Evolutionary conservation across 805 yeast genomes (phyloP), one percentile per base, ranked within the genome.

Genomic region (Candida krabiensis): DNA sequence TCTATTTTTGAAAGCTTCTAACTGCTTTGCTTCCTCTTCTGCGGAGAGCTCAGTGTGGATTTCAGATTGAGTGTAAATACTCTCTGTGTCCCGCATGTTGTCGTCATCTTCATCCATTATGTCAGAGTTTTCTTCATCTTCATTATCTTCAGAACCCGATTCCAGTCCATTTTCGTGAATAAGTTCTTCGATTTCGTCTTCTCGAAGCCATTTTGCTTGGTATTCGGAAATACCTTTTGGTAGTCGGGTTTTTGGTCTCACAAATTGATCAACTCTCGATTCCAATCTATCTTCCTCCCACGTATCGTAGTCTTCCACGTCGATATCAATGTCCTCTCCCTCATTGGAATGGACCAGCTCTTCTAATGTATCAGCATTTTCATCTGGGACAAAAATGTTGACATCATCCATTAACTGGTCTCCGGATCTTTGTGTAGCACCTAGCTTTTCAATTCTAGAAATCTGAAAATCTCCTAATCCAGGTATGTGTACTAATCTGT

Each of bases 391-490:
- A 54, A 33, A 46, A 14, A 33, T 47, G 45, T 44, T 56, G 3
- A 44, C 44, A 11, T 54, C 61, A n/a, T 40, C 44, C 44, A 43
- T 44, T 3, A 37, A 43, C n/a, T 38, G 41, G 37, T 47, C 37
- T 12, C 29, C 38, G 7, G 36, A 35, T 29, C 28, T 35, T 29
- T 40, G 43, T 31, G 40, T 50, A 15, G 54, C 47, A 12, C 50
- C 47, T 3, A 78, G 29, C 48, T 67, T 78, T 52, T 83, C 89
- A 38, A 93, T 77, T 33, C 66, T 72, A 33, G 75, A 80, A 16
- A 93, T 61, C 60, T 83, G 88, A 66, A 79, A 89, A 61, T 93
- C 98, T 13, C 99, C 99, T 44, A 73, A 70, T 1, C 90, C 96
- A 4, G 96, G 96, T 22, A 95, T 67, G 57, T 91, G 96, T 26